phyloP scores from a whole-genome alignment of 768 basidiomycete genomes.

The Xanthoconium purpureum region DNA sequence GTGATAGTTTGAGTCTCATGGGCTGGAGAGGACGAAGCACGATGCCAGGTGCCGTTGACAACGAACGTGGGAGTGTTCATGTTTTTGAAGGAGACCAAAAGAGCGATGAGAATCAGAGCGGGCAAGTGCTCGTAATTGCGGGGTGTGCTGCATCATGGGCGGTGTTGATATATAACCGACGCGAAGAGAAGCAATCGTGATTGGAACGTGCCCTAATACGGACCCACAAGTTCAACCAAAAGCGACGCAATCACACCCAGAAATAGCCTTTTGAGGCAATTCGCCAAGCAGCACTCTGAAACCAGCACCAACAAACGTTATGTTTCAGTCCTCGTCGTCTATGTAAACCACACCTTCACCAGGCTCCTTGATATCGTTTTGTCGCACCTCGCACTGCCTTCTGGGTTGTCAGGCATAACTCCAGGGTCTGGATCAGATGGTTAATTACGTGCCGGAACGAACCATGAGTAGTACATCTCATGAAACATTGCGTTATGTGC shows the following conservation, averaged over 20 bases:
- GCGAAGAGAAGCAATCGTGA: not conserved
- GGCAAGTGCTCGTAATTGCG: not conserved
- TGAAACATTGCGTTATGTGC: too few relatives aligned
- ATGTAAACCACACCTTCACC: too few relatives aligned
- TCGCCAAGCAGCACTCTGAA: not conserved
- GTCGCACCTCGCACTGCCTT: too few relatives aligned
- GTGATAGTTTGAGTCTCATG: conserved; percentile 15
- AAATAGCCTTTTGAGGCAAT: not conserved
- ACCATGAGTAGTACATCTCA: too few relatives aligned
- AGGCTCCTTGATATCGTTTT: too few relatives aligned
- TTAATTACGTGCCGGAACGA: too few relatives aligned
- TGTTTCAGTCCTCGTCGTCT: too few relatives aligned
- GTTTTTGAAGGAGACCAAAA: not conserved
- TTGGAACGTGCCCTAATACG: not conserved
- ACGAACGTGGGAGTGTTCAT: conserved; percentile 5
- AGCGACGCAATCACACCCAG: not conserved
- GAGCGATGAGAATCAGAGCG: not conserved
- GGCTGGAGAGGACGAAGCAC: conserved; percentile 3
- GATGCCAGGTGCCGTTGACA: conserved; percentile 17
- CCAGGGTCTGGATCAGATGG: too few relatives aligned
- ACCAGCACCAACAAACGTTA: too few relatives aligned
- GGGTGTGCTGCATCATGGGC: not conserved
- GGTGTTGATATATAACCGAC: conserved; percentile 1
- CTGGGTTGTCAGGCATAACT: too few relatives aligned
- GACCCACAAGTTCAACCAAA: not conserved